A percentile compares a stretch with the other conserved stretches of the same genome.
phyloP scores from a whole-genome alignment of 106 monocot genomes.

The Platanthera zijinensis region DNA sequence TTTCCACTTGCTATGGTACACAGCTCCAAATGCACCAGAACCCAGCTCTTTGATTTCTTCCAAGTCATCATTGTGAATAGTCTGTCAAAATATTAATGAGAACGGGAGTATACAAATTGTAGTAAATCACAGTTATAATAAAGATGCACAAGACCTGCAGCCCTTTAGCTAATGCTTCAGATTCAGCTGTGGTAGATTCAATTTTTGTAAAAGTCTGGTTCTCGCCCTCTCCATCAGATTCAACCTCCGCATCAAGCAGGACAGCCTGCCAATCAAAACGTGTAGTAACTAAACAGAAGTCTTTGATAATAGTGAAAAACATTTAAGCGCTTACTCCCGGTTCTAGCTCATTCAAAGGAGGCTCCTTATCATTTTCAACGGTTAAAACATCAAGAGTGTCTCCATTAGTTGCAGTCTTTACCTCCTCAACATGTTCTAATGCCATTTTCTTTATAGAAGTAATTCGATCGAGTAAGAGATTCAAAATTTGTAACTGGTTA shows the following conservation, averaged over 20 bases:
- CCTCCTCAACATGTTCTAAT: constrained; percentile 41
- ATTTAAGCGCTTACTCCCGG: constrained; percentile 29
- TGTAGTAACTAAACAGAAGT: neutral
- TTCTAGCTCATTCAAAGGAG: constrained; percentile 16
- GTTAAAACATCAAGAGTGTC: constrained; percentile 7
- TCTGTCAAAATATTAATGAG: constrained; percentile 36
- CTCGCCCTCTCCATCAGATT: constrained; percentile 34
- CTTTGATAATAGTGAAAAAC: neutral
- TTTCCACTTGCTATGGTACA: constrained; percentile 90
- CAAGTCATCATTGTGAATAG: constrained; percentile 80
- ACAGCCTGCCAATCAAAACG: constrained; percentile 43
- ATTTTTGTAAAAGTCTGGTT: constrained; percentile 36
- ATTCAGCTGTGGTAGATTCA: constrained; percentile 70
- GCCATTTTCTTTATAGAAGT: constrained; percentile 43
- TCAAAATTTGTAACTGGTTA: constrained; percentile 19
- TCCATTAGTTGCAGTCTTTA: constrained; percentile 17
- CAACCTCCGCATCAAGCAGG: constrained; percentile 31
- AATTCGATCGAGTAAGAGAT: constrained; percentile 35
- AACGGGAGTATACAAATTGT: neutral
- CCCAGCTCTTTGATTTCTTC: constrained; percentile 87
- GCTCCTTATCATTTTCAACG: constrained; percentile 18
- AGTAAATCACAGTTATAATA: neutral
- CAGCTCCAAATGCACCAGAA: constrained; percentile 84
- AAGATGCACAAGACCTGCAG: constrained; percentile 52
- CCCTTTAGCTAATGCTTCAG: constrained; percentile 73